Conservation (phyloP, 441 rosid genomes). For the Eugenia klotzschiana region DNA sequence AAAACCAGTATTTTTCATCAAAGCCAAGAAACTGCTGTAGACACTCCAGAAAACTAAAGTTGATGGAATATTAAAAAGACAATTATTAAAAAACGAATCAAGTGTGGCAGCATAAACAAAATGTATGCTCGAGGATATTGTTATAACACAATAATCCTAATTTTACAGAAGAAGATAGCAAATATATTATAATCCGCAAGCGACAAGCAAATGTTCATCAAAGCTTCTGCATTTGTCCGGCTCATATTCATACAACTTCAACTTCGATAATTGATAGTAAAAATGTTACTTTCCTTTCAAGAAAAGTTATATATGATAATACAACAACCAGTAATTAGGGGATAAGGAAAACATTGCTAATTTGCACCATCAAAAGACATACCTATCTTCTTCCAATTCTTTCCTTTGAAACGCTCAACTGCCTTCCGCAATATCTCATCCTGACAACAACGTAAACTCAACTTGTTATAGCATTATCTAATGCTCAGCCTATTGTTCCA, state of each 20-base stretch:
- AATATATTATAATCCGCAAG: background rate
- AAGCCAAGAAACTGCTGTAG: background rate
- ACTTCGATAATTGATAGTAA: background rate
- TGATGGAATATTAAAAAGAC: background rate
- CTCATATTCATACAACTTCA: background rate
- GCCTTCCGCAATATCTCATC: slow-evolving; percentile 87
- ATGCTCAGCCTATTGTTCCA: background rate
- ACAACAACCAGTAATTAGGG: background rate
- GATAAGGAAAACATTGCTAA: background rate
- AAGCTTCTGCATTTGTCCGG: background rate
- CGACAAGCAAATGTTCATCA: background rate
- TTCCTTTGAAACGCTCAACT: slow-evolving; percentile 89
- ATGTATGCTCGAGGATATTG: background rate
- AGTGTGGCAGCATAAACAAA: background rate
- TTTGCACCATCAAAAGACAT: background rate
- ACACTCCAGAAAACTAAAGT: background rate
- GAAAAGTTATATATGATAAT: background rate
- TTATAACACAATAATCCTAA: background rate
- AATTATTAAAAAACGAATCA: background rate
- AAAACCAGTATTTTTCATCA: slow-evolving; percentile 20
- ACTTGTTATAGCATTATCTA: background rate
- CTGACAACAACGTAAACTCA: slow-evolving; percentile 18
- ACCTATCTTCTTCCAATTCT: slow-evolving; percentile 99
- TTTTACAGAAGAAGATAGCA: background rate
- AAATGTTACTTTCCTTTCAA: background rate